Base-by-base conservation (phyloP, 139 green algal genomes). In the Micractinium sp. region DNA sequence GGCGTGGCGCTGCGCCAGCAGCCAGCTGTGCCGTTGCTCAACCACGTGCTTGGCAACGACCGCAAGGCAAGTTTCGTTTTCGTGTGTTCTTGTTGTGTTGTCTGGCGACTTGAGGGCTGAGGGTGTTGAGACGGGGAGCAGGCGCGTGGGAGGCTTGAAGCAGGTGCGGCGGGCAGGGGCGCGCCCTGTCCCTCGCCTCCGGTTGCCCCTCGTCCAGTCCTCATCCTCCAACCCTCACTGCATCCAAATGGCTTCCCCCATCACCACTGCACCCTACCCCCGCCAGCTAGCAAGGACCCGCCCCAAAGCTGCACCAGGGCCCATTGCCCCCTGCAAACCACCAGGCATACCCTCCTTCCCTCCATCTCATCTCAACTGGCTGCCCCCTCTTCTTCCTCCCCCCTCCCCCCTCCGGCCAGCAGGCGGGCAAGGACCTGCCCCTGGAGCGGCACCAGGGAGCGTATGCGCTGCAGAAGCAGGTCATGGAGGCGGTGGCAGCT, bases 401-500 rank as follows among this genome's bases (percentile, higher is more conserved):
- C 16, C 53, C 16, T 31, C 1, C 33, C 5, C 71, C n/a, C n/a
- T n/a, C n/a, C 15, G 60, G 60, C 3, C 53, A 29, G 63, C 82
- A 82, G 84, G 71, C 60, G 14, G 89, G 63, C 38, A 85, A 75
- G 36, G 73, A 74, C 33, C 38, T 91, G 16, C 87, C 90, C 29
- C 36, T 92, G 76, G 92, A 93, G 63, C 74, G 82, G 23, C 91
- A 93, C 88, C 73, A 81, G 35, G 92, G 88, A 19, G 93, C 90
- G 0, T 85, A 87, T 36, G 78, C 82, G 35, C 53, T 93, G 79
- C 90, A 93, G 85, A 41, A 38, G 35, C 14, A 60, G 66, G 41
- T 96, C 31, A 92, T 96, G 89, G 88, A 92, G 22, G 89, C 61
- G 14, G 91, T 97, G 20, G 73, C 41, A 2, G 47, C n/a, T 0